A percentile compares a stretch with the other conserved stretches of the same genome.
phyloP scores from a whole-genome alignment of 2,329 filamentous ascomycete genomes.

The Aspergillus sp. region DNA sequence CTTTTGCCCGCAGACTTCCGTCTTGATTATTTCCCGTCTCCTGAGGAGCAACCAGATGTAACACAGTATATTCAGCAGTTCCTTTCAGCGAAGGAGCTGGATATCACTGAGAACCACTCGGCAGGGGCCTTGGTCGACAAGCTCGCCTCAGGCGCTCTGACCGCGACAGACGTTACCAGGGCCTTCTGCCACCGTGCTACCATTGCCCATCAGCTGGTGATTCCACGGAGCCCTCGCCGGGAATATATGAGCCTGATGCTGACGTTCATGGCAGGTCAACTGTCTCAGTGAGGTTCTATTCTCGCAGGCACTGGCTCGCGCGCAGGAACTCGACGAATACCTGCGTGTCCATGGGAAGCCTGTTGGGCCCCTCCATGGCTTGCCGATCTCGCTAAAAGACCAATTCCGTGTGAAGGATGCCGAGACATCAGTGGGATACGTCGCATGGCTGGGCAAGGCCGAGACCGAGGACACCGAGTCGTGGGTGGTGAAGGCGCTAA shows the following conservation, averaged over 20 bases:
- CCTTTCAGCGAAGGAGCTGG: not conserved
- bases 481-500: not conserved
- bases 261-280: not conserved
- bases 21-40: too few relatives aligned
- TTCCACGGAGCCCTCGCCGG: too few relatives aligned
- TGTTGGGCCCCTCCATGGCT: not conserved
- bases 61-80: not conserved
- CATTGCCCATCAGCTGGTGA: not conserved
- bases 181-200: not conserved
- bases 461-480: not conserved
- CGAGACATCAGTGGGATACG: not conserved
- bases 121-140: too few relatives aligned
- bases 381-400: not conserved
- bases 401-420: not conserved
- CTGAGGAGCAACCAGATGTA: too few relatives aligned
- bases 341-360: not conserved
- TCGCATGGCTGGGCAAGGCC: not conserved
- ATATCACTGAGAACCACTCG: not conserved
- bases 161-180: not conserved
- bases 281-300: not conserved
- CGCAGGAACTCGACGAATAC: not conserved
- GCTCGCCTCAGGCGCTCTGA: not conserved
- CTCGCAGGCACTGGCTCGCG: not conserved
- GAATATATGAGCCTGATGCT: too few relatives aligned
- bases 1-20: too few relatives aligned